Evolutionary conservation across 1,139 yeast species (phyloP), one percentile per base, ranked within the genome.

Genomic region (Debaryomyces sp.): DNA sequence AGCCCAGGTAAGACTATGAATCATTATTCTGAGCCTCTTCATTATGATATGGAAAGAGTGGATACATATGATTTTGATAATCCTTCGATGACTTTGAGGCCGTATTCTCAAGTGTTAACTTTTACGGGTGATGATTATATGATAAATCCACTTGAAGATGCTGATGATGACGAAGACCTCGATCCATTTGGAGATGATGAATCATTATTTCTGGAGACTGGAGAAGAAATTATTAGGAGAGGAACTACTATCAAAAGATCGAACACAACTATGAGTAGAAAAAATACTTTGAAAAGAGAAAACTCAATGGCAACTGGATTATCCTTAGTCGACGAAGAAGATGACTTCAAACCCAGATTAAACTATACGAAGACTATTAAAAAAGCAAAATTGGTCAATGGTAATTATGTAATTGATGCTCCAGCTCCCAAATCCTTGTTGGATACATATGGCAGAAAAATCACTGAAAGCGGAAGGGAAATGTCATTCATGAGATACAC

Each of bases 401-500:
- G 95, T 30, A 87, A 87, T 61, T 78, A 87, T 58, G 88, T 88
- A 8, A 78, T 87, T 41, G 96, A 87, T 66, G 88, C 92, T 56
- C 95, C 94, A 2, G 89, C 85, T 4, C 85, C 91, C 1, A 71
- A 77, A 46, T 74, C 82, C 36, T 73, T 87, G 41, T 68, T 85
- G 37, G 76, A 74, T 46, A 82, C 82, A 45, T 82, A 81, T 59
- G 71, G 80, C 51, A 70, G 76, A 60, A 73, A 60, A 62, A 70
- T 79, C 52, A 71, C 76, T 10, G 77, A 78, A 36, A 64, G 70
- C 38, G 73, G 75, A 17, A 74, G 90, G 49, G 96, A 88, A 66
- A 87, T 87, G 74, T 71, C 87, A 7, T 85, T 83, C 54, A 81
- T 88, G 87, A 73, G 96, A 54, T 88, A 88, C 67, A 84, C 89